Conservation (phyloP, 2,329 filamentous ascomycete species). For the Metarhizium brunneum region DNA sequence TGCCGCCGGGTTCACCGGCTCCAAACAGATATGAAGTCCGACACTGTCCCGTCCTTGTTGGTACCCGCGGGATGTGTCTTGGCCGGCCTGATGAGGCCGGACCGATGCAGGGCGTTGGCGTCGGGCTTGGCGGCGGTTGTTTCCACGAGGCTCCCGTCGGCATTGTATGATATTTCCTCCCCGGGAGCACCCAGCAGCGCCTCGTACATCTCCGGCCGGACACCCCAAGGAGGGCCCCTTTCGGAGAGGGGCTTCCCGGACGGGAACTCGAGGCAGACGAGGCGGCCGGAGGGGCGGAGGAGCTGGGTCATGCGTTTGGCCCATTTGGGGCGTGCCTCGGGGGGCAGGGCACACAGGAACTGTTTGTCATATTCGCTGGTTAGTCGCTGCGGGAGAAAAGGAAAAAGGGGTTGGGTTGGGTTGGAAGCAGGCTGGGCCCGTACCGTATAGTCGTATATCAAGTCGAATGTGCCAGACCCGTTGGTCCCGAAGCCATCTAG, state of each 20-base stretch:
- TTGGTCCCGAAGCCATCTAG: conserved; percentile 29
- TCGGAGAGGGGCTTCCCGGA: conserved; percentile 56
- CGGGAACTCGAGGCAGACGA: conserved; percentile 69
- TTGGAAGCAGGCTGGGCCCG: conserved; percentile 9
- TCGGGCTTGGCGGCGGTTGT: conserved; percentile 24
- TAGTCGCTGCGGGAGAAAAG: too few species aligned
- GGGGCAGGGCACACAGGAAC: conserved; percentile 57
- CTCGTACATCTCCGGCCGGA: conserved; percentile 60
- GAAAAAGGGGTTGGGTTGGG: too few species aligned
- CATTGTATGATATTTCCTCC: conserved; percentile 51
- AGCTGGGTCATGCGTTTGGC: conserved; percentile 41
- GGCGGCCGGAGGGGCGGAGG: conserved; percentile 36
- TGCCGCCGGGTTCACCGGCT: conserved; percentile 13
- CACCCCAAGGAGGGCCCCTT: conserved; percentile 64
- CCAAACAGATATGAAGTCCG: conserved; percentile 49
- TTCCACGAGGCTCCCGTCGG: conserved; percentile 33
- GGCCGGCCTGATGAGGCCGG: conserved; percentile 40
- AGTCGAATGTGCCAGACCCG: conserved; percentile 48
- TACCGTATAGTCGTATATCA: conserved; percentile 57
- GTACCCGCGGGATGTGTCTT: conserved; percentile 40
- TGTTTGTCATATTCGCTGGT: conserved; percentile 15
- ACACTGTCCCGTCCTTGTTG: conserved; percentile 33
- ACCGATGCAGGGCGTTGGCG: conserved; percentile 29
- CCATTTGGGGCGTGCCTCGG: conserved; percentile 41
- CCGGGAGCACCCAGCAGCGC: conserved; percentile 64